phyloP scores from a whole-genome alignment of 495 filamentous ascomycete species.

The Tuber melanosporum region DNA sequence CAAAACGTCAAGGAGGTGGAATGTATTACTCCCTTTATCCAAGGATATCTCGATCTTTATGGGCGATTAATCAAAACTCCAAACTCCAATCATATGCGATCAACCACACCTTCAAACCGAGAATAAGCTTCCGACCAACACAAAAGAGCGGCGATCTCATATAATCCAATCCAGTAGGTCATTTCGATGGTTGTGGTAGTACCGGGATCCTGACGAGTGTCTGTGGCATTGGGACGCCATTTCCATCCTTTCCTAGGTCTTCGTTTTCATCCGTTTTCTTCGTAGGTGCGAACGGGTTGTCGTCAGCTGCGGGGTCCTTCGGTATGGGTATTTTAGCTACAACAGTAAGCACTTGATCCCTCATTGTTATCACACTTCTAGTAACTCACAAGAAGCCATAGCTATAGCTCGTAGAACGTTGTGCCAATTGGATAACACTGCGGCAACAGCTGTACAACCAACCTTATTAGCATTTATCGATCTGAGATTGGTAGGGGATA shows the following conservation, averaged over 20 bases:
- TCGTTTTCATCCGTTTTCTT: slow-evolving; percentile 44
- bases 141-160: neutral
- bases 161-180: neutral
- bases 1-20: neutral
- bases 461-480: slow-evolving; percentile 23
- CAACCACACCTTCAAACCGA: neutral
- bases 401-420: slow-evolving; percentile 88
- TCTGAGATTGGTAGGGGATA: slow-evolving; percentile 6
- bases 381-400: slow-evolving; percentile 79
- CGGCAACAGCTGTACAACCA: slow-evolving; percentile 65
- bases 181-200: slow-evolving; percentile 19
- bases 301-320: slow-evolving; percentile 46
- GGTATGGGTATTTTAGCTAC: slow-evolving; percentile 57
- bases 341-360: slow-evolving; percentile 9
- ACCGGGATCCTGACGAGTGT: slow-evolving; percentile 71
- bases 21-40: neutral
- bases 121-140: neutral
- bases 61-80: neutral
- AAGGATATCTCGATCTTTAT: neutral
- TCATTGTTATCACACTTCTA: slow-evolving; percentile 7
- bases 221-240: slow-evolving; percentile 59
- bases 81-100: neutral
- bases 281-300: slow-evolving; percentile 31
- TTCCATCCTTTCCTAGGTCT: slow-evolving; percentile 42
- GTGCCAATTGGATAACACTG: slow-evolving; percentile 91